Conservation (phyloP, 352 stramenopile genomes). For the Phytophthora chlamydospora region DNA sequence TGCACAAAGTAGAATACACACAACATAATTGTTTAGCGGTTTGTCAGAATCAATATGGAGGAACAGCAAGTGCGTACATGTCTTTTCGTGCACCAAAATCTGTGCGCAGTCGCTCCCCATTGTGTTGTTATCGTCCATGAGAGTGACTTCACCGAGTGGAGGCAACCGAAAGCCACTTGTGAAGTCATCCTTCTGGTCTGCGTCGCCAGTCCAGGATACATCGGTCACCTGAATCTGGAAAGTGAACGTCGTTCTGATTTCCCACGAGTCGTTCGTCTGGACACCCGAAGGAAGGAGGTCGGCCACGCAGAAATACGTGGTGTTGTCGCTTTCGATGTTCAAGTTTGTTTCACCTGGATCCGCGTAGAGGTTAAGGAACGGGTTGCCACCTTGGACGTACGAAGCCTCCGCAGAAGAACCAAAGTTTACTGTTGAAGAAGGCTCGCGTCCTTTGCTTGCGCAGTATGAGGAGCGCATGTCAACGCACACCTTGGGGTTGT, state of each 20-base stretch:
- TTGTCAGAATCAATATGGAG: conserved; percentile 2
- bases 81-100: conserved; percentile 64
- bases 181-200: conserved; percentile 15
- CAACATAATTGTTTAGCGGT: conserved; percentile 14
- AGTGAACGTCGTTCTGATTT: conserved; percentile 68
- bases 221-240: conserved; percentile 79
- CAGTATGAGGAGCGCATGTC: conserved; percentile 65
- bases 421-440: conserved; percentile 62
- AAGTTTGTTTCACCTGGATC: conserved; percentile 59
- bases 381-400: conserved; percentile 81
- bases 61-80: conserved; percentile 45
- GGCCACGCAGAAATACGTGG: conserved; percentile 79
- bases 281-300: conserved; percentile 70
- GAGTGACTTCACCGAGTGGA: conserved; percentile 56
- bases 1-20: background rate
- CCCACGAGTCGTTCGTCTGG: conserved; percentile 64
- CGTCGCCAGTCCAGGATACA: conserved; percentile 49
- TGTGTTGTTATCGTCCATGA: conserved; percentile 59
- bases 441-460: conserved; percentile 47
- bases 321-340: conserved; percentile 56
- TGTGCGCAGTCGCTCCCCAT: conserved; percentile 77
- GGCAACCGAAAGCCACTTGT: conserved; percentile 49
- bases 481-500: conserved; percentile 73
- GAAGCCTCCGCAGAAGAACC: conserved; percentile 38
- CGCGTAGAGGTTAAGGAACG: conserved; percentile 74